A percentile compares a stretch with the other conserved stretches of the same genome.
These are phyloP conservation scores for Daldinia vernicosa DNA, from an alignment of 495 filamentous ascomycete genomes.

Conservation along the genomic window DNA sequence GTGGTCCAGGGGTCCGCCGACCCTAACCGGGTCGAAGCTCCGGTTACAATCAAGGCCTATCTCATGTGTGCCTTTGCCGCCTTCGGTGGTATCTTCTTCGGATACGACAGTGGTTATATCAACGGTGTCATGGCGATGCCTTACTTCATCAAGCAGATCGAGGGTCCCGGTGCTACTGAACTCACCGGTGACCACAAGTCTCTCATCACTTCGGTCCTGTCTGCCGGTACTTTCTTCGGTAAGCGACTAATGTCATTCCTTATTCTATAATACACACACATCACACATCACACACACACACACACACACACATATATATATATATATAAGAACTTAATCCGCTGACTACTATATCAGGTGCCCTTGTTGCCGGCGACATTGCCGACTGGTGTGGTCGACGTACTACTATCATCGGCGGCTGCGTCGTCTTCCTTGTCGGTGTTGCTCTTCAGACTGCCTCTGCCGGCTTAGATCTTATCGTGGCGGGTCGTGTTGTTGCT, in stretches of 20 bases:
- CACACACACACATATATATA: too few species aligned
- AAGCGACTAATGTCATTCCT: neutral
- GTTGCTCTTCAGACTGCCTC: slow-evolving; percentile 65
- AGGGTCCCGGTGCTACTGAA: slow-evolving; percentile 41
- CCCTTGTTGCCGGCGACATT: slow-evolving; percentile 72
- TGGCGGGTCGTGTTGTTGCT: slow-evolving; percentile 74
- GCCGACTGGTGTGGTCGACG: slow-evolving; percentile 75
- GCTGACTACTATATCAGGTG: slow-evolving; percentile 48
- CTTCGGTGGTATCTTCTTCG: slow-evolving; percentile 75
- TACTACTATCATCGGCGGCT: slow-evolving; percentile 72
- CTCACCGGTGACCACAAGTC: slow-evolving; percentile 58
- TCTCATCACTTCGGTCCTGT: slow-evolving; percentile 77
- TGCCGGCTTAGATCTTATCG: slow-evolving; percentile 60
- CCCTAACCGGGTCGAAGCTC: slow-evolving; percentile 66
- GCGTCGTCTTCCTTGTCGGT: slow-evolving; percentile 70
- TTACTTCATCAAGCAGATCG: slow-evolving; percentile 59
- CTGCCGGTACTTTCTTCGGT: slow-evolving; percentile 77
- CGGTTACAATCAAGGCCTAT: slow-evolving; percentile 72
- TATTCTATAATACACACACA: neutral
- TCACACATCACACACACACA: too few species aligned
- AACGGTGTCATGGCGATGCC: slow-evolving; percentile 65
- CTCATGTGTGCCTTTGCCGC: slow-evolving; percentile 74
- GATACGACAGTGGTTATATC: slow-evolving; percentile 73
- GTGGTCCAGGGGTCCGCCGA: slow-evolving; percentile 48
- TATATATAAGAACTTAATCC: neutral